Evolutionary conservation across 2,329 filamentous ascomycete species (phyloP), one percentile per base, ranked within the genome.

Genomic region (Phaeosphaeriaceae sp.): DNA sequence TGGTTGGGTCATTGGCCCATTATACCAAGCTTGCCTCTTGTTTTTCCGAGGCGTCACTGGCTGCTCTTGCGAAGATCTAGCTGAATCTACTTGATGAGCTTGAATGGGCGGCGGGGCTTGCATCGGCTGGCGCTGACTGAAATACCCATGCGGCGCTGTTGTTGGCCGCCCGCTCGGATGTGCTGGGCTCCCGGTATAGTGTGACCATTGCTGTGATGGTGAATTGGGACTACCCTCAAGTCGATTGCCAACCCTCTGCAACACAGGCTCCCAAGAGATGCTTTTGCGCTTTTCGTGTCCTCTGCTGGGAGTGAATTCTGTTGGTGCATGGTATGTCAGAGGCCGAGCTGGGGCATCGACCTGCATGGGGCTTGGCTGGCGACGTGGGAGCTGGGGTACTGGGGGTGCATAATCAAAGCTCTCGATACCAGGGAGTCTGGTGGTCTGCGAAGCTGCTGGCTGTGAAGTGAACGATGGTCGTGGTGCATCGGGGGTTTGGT

Each of bases 361-460:
- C 71, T 90, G 86, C 91, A 95, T 93, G 0, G 92, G 91, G 52
- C 91, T 93, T 1, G 86, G 83, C 53, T 85, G 84, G 48, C 89
- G 86, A 49, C 87, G 84, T 1, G 86, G 85, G 0, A 90, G 86
- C 13, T 82, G 75, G 1, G 88, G 85, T 20, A 85, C 85, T 57
- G 86, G 85, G 24, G 88, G 89, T 22, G 91, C 82, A 55, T 91
- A 89, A 70, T 94, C 92, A 68, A 97, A 97, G 17, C 92, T 96
- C 74, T 96, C 92, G 65, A 97, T 97, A 15, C 93, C 93, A 0
- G 93, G 93, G 15, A 97, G 84, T 41, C 92, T 88, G 15, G 92
- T 82, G 4, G 84, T 85, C 66, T 89, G 88, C 51, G 78, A 71
- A 76, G 82, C 75, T 78, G 87, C 65, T 76, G 85, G 72, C 77